Evolutionary conservation across 371 early-diverging fungal species (phyloP), one percentile per base, ranked within the genome.

Genomic region (Mortierella sp.): DNA sequence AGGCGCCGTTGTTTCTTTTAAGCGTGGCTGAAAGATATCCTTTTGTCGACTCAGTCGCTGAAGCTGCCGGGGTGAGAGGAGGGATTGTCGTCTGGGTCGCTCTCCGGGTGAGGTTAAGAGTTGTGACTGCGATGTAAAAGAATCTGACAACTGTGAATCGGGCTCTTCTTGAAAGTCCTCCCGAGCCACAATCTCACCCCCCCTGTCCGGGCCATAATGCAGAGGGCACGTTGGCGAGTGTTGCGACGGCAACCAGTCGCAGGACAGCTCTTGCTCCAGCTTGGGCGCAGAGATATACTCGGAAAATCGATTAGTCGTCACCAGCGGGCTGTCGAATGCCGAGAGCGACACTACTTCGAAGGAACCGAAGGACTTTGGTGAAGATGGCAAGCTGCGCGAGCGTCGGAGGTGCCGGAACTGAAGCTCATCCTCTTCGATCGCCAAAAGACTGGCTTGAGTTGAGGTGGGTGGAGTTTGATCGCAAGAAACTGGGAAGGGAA

Each of bases 31-130:
- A 63, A 63, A 63, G 6, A 18, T 18, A 18, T 63, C 63, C 63
- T 32, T 32, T 63, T 63, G 63, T 35, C 14, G 32, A 63, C 63
- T 63, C 29, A 63, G 63, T 35, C 63, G 63, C 21, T 63, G 63
- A 35, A 63, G 63, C 63, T 63, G 63, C 29, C 35, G 63, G 32
- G 35, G 63, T 16, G 63, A 7, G 35, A 63, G 63, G 18, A 63
- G 63, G 63, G 63, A 63, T 35, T 63, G 63, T 16, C 63, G 63
- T 63, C 63, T 63, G 16, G 63, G 63, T 35, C 63, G 63, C 38
- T 63, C 63, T 32, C 63, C 38, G 5, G 35, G 18, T 32, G 7
- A 7, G 27, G 35, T 16, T 63, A 35, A 35, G 21, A 63, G 16
- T 7, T 63, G 35, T 32, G 18, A 35, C 8, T 14, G 63, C 18